Percentiles rank a stretch among this genome's conserved stretches.
phyloP scores from a whole-genome alignment of 163 green algal genomes.

The Scenedesmus sp. region DNA sequence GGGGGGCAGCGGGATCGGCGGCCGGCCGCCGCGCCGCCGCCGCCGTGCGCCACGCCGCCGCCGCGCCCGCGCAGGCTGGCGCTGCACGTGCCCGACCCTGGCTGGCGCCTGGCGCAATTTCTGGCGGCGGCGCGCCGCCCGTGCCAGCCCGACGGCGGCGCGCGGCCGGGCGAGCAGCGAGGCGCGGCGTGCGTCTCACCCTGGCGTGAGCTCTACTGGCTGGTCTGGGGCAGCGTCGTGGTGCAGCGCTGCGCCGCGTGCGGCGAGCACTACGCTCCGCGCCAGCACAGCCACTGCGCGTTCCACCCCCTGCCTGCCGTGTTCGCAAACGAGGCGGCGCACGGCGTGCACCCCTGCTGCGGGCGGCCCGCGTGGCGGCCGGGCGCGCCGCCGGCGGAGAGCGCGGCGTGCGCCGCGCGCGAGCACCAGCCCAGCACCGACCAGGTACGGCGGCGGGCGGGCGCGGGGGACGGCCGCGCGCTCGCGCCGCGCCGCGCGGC shows the following conservation, averaged over 20 bases:
- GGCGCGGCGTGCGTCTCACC: neutral
- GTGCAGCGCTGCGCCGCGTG: conserved; percentile 36
- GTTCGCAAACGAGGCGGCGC: conserved; percentile 12
- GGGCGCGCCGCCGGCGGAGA: neutral
- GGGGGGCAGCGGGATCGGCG: no score
- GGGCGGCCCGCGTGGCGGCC: conserved; percentile 16
- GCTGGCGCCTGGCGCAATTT: neutral
- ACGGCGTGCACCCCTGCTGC: conserved; percentile 31
- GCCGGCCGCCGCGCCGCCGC: no score
- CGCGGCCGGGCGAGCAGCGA: no score
- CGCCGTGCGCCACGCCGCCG: no score
- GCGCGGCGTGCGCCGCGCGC: conserved; percentile 13
- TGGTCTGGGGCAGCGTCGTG: conserved; percentile 9
- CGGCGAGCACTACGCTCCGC: conserved; percentile 24
- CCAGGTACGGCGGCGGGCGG: neutral
- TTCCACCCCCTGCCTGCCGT: conserved; percentile 28
- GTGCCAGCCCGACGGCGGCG: no score
- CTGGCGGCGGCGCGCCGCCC: no score
- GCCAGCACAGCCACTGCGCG: conserved; percentile 16
- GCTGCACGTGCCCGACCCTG: conserved; percentile 36
- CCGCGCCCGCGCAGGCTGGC: conserved; percentile 2
- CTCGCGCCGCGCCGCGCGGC: neutral
- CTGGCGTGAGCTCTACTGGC: conserved; percentile 30
- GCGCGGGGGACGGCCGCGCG: neutral
- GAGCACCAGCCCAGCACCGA: conserved; percentile 25